These are phyloP conservation scores for Calocybe gangraenosa DNA, from an alignment of 768 basidiomycete genomes.

Conservation along the genomic window DNA sequence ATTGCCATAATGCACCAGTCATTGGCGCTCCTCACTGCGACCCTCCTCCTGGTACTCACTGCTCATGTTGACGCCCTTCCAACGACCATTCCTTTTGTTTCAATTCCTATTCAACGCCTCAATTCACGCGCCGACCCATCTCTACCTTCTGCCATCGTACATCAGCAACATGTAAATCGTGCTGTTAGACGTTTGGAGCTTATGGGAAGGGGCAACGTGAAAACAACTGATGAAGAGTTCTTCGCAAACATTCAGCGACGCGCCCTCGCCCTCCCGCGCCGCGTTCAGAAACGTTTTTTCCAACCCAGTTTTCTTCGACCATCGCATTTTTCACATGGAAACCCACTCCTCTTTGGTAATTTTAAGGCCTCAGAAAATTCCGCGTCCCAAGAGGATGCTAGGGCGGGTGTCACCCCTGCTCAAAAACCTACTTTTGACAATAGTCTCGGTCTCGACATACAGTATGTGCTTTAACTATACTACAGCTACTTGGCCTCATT, in stretches of 20 bases:
- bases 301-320: not conserved
- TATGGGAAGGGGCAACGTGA: conserved; percentile 45
- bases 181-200: conserved; percentile 48
- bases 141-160: conserved; percentile 21
- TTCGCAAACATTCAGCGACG: conserved; percentile 34
- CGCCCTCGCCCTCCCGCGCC: conserved; percentile 28
- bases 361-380: conserved; percentile 15
- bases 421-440: conserved; percentile 20
- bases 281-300: conserved; percentile 18
- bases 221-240: conserved; percentile 32
- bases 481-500: not conserved
- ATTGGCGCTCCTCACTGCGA: conserved; percentile 6
- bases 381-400: conserved; percentile 17
- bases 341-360: not conserved
- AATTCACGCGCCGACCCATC: not conserved
- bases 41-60: conserved; percentile 1
- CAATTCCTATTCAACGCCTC: conserved; percentile 17
- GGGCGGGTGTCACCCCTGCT: conserved; percentile 13
- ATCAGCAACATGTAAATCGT: conserved; percentile 60
- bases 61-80: conserved; percentile 8
- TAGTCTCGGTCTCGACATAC: conserved; percentile 53
- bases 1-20: conserved; percentile 13
- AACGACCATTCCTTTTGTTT: conserved; percentile 11
- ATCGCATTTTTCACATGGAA: too few relatives aligned
- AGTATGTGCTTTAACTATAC: conserved; percentile 30